Evolutionary conservation across 169 alveolate species (phyloP).

Genomic region (Plasmodium coatneyi): DNA sequence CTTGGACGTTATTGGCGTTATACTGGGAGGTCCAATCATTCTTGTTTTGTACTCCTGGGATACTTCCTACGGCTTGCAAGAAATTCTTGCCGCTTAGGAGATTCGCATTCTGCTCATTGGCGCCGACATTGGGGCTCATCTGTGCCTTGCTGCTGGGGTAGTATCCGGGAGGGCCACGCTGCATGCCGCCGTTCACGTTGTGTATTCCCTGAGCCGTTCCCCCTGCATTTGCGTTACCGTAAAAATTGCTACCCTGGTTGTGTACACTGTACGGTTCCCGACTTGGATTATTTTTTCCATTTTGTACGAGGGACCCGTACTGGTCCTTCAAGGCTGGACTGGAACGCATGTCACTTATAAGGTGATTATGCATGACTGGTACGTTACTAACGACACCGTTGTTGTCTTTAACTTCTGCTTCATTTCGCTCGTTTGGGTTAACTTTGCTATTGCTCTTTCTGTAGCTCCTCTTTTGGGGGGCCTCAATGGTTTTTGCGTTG

Average conservation of each 20-base stretch:
- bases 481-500: neutral
- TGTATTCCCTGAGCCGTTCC: neutral
- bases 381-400: neutral
- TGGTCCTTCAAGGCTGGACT: neutral
- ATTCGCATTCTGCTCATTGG: neutral
- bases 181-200: neutral
- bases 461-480: neutral
- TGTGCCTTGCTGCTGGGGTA: neutral
- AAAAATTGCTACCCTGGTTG: neutral
- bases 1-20: slow-evolving; percentile 6
- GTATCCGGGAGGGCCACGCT: neutral
- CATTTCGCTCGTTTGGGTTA: neutral
- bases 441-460: neutral
- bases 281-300: neutral
- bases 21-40: neutral
- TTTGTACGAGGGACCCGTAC: neutral
- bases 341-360: neutral
- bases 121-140: neutral
- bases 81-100: neutral
- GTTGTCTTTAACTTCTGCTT: neutral
- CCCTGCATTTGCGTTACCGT: neutral
- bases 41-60: neutral
- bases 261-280: neutral
- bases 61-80: neutral
- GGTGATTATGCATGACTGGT: neutral